phyloP scores from a whole-genome alignment of 2,329 filamentous ascomycete species.

The Cryphonectria parasitica region DNA sequence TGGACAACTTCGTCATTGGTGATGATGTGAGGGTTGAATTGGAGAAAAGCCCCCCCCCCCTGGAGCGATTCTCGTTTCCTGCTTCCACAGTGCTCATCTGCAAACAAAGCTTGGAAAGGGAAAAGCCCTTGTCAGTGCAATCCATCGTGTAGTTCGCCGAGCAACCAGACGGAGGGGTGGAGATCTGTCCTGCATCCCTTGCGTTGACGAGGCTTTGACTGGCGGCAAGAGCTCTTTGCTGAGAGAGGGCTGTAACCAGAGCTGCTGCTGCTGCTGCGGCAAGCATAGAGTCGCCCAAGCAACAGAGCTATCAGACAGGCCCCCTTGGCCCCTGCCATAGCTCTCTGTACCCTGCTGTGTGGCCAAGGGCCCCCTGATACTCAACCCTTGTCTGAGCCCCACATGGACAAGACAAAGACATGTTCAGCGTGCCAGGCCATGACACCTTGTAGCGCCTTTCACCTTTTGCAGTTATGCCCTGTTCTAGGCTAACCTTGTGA shows the following conservation, averaged over 20 bases:
- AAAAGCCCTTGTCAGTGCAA: neutral
- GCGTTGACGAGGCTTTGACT: conserved; percentile 7
- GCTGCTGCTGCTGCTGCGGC: neutral
- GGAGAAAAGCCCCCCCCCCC: neutral
- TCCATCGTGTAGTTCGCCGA: neutral
- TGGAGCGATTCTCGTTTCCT: neutral
- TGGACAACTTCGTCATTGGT: neutral
- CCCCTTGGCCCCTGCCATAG: neutral
- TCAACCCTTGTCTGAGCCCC: neutral
- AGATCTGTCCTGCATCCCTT: conserved; percentile 13
- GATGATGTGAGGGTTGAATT: neutral
- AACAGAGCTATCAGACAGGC: conserved; percentile 9
- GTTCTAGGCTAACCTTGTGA: neutral
- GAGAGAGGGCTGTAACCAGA: neutral
- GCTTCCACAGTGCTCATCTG: conserved; percentile 12
- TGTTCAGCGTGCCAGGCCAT: neutral
- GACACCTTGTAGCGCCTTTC: neutral
- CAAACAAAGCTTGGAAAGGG: neutral
- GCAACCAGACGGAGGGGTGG: conserved; percentile 19
- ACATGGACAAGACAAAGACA: neutral
- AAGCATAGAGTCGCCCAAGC: neutral
- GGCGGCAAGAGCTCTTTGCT: neutral
- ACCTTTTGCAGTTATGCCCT: neutral
- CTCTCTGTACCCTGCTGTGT: neutral
- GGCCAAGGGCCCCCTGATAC: conserved; percentile 9